Conservation (phyloP, 176 grass and related monocot genomes). For the Lolium multiflorum region DNA sequence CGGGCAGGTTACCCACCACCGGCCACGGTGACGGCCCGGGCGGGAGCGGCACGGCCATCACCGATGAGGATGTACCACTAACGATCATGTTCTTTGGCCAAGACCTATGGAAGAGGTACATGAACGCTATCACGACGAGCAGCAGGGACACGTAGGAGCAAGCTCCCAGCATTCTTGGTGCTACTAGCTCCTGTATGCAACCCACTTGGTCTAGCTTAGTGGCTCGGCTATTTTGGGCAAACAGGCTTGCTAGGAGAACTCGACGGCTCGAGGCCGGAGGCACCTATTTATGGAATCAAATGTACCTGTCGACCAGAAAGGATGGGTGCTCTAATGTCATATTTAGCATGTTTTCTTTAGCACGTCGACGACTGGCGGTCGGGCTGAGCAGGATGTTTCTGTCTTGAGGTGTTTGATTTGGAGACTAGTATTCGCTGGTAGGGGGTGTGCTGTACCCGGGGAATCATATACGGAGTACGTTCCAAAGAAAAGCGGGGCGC, state of each 20-base stretch:
- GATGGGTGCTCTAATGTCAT: too few species aligned
- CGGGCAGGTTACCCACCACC: constrained; percentile 31
- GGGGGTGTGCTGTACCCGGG: too few species aligned
- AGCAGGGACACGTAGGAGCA: background rate
- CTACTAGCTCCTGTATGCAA: background rate
- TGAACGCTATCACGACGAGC: background rate
- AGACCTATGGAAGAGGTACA: background rate
- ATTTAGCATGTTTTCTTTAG: too few species aligned
- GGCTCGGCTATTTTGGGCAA: background rate
- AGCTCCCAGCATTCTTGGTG: background rate
- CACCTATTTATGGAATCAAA: background rate
- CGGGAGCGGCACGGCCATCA: background rate
- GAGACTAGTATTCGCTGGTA: background rate
- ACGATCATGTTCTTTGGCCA: background rate
- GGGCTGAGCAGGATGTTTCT: too few species aligned
- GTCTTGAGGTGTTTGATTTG: too few species aligned
- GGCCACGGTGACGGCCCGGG: constrained; percentile 44
- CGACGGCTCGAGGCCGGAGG: background rate
- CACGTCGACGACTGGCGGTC: too few species aligned
- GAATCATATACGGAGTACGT: too few species aligned
- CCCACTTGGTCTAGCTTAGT: too few species aligned
- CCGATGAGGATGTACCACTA: background rate
- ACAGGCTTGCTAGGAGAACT: background rate
- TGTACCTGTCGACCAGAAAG: too few species aligned
- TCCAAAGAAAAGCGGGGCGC: background rate